phyloP scores from a whole-genome alignment of 495 filamentous ascomycete genomes.

The Neurospora tetrasperma region DNA sequence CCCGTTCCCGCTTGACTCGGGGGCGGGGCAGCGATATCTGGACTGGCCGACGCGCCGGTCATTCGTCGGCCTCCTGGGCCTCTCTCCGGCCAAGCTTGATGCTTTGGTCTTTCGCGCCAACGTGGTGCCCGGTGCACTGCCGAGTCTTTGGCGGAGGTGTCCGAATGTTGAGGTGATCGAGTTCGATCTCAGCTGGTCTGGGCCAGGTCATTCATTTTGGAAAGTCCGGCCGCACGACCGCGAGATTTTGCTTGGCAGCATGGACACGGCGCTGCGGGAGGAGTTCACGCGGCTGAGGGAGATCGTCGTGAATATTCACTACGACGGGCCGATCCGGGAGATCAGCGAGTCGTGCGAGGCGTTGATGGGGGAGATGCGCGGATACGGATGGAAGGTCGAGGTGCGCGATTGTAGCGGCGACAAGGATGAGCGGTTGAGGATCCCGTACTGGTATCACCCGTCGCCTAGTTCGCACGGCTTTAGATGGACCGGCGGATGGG shows the following conservation, averaged over 20 bases:
- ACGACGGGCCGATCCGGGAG: not conserved
- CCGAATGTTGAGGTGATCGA: conserved; percentile 2
- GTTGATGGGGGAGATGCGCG: not conserved
- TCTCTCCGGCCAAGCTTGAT: not conserved
- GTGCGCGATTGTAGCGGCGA: not conserved
- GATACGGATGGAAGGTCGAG: not conserved
- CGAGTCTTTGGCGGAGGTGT: not conserved
- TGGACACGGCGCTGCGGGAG: not conserved
- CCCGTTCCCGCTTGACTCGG: conserved; percentile 6
- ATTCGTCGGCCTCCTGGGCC: not conserved
- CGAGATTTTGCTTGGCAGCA: not conserved
- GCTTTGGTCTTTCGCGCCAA: not conserved
- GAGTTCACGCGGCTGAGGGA: not conserved
- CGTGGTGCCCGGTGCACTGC: not conserved
- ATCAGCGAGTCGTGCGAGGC: not conserved
- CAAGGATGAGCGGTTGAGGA: not conserved
- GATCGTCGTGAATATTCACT: not conserved
- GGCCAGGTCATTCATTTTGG: not conserved
- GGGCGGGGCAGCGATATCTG: not conserved
- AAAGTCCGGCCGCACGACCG: not conserved
- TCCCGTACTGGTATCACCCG: not conserved
- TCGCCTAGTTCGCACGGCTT: not conserved
- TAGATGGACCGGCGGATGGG: not conserved
- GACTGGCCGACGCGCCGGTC: not conserved
- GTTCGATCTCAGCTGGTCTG: conserved; percentile 2